Conservation (phyloP, 805 yeast species). For the Candida hispaniensis region DNA sequence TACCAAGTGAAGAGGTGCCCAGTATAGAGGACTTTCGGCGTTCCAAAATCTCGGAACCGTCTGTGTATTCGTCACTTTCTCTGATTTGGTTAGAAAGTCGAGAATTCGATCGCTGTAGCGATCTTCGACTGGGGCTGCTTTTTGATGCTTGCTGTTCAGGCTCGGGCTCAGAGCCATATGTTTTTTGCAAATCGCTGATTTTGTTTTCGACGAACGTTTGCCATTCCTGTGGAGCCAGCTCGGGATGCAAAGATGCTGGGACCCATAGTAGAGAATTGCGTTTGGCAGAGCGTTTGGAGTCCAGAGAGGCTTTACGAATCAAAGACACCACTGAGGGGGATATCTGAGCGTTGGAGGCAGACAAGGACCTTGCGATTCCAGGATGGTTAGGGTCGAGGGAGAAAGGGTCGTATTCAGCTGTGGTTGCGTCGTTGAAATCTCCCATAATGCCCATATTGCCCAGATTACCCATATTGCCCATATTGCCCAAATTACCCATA, state of each 20-base stretch:
- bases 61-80: constrained; percentile 28
- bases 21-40: constrained; percentile 19
- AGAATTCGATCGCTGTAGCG: constrained; percentile 21
- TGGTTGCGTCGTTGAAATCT: too few species aligned
- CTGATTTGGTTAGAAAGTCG: constrained; percentile 29
- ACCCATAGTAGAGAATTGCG: constrained; percentile 61
- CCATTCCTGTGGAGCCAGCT: constrained; percentile 81
- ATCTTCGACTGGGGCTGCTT: constrained; percentile 1
- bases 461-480: too few species aligned
- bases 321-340: too few species aligned
- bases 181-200: constrained; percentile 28
- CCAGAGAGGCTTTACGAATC: too few species aligned
- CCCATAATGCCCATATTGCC: too few species aligned
- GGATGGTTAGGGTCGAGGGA: too few species aligned
- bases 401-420: too few species aligned
- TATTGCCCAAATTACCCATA: too few species aligned
- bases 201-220: constrained; percentile 32
- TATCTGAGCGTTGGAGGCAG: too few species aligned
- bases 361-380: too few species aligned
- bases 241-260: constrained; percentile 90
- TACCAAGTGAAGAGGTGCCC: constrained; percentile 14
- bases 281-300: too few species aligned
- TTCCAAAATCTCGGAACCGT: constrained; percentile 29
- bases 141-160: constrained; percentile 9
- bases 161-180: constrained; percentile 7